These are phyloP conservation scores for Magnusiomyces clavatus DNA, from an alignment of 1,139 yeast species.

Conservation along the genomic window DNA sequence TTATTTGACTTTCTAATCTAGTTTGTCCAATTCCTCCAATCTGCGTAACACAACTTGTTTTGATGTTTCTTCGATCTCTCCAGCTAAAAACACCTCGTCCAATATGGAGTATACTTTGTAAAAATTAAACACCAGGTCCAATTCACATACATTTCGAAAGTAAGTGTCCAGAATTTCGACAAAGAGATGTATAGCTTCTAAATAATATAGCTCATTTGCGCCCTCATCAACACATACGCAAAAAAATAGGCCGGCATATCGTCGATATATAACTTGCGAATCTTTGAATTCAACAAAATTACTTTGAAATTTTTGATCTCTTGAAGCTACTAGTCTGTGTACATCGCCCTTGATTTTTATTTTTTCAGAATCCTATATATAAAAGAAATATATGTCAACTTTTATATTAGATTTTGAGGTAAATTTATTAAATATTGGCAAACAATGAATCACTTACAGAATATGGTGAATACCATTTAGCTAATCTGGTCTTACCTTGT, in stretches of 20 bases:
- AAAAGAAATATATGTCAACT: neutral
- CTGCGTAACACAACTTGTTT: slow-evolving; percentile 68
- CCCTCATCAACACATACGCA: slow-evolving; percentile 65
- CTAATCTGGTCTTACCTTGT: slow-evolving; percentile 85
- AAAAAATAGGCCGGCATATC: slow-evolving; percentile 90
- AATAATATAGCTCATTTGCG: slow-evolving; percentile 74
- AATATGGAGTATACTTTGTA: slow-evolving; percentile 84
- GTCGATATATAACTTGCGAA: slow-evolving; percentile 68
- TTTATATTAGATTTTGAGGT: neutral
- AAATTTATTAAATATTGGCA: neutral
- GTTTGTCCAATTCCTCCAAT: slow-evolving; percentile 35
- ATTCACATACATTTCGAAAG: slow-evolving; percentile 88
- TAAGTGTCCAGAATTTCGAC: slow-evolving; percentile 84
- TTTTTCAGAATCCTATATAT: slow-evolving; percentile 44
- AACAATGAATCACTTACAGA: slow-evolving; percentile 24
- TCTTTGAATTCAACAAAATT: slow-evolving; percentile 46
- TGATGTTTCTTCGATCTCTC: slow-evolving; percentile 79
- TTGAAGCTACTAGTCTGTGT: slow-evolving; percentile 71
- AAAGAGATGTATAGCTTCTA: slow-evolving; percentile 79
- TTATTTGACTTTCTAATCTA: slow-evolving; percentile 16
- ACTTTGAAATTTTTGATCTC: slow-evolving; percentile 73
- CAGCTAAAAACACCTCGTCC: slow-evolving; percentile 78
- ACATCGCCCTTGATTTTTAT: slow-evolving; percentile 51
- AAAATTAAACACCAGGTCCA: slow-evolving; percentile 90
- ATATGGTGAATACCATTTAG: slow-evolving; percentile 62